Conservation (phyloP, 2,329 filamentous ascomycete species). For the Curvularia eragrostidis region DNA sequence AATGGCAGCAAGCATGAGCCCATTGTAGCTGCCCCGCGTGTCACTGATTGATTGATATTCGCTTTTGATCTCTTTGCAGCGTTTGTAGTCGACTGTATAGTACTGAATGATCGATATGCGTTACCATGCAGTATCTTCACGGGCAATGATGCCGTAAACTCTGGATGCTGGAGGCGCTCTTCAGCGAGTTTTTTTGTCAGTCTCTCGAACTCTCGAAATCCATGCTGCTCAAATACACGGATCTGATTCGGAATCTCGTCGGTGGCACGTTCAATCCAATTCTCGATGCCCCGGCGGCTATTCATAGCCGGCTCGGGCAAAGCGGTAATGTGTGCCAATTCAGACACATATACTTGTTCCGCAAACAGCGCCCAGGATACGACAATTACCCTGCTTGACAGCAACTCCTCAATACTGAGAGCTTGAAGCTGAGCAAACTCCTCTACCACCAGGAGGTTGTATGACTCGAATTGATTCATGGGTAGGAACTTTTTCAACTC, state of each 20-base stretch:
- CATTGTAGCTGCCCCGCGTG: not conserved
- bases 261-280: conserved; percentile 61
- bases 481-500: conserved; percentile 63
- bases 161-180: conserved; percentile 39
- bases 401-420: conserved; percentile 54
- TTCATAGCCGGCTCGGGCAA: conserved; percentile 48
- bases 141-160: conserved; percentile 49
- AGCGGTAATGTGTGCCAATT: conserved; percentile 59
- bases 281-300: conserved; percentile 58
- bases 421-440: conserved; percentile 50
- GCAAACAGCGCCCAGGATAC: conserved; percentile 60
- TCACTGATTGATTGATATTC: not conserved
- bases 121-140: conserved; percentile 49
- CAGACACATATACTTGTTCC: conserved; percentile 56
- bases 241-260: conserved; percentile 54
- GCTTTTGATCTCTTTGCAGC: conserved; percentile 14
- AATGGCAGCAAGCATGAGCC: conserved; percentile 35
- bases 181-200: conserved; percentile 31
- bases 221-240: conserved; percentile 40
- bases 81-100: conserved; percentile 9
- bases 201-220: conserved; percentile 39
- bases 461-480: conserved; percentile 32
- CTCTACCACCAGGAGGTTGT: conserved; percentile 56
- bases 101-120: conserved; percentile 36
- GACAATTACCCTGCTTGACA: conserved; percentile 62